A percentile compares a stretch with the other conserved stretches of the same genome.
Evolutionary conservation across 768 basidiomycete species (phyloP).

Genomic region (Pleurotus pulmonarius): DNA sequence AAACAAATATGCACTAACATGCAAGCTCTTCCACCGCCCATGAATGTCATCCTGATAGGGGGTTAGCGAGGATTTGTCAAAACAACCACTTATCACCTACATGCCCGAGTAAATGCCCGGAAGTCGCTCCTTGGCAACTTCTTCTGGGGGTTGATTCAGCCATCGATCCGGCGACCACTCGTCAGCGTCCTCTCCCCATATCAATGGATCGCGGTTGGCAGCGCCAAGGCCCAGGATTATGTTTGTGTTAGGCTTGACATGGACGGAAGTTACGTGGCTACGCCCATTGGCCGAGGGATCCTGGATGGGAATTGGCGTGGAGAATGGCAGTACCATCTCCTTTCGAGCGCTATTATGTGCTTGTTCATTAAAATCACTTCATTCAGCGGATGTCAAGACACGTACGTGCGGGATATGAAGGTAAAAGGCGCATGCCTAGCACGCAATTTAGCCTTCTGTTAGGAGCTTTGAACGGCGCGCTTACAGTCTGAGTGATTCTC

Average conservation of each 20-base stretch:
- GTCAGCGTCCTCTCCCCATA: conserved; percentile 38
- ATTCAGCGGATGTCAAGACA: not conserved
- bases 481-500: conserved; percentile 28
- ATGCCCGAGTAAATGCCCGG: conserved; percentile 28
- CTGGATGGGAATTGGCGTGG: conserved; percentile 22
- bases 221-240: conserved; percentile 23
- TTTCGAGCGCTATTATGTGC: conserved; percentile 12
- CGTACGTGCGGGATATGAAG: conserved; percentile 16
- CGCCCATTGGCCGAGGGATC: conserved; percentile 17
- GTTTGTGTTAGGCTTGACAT: conserved; percentile 21
- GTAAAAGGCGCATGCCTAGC: conserved; percentile 16
- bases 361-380: too few species aligned
- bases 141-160: conserved; percentile 20
- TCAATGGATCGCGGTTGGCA: conserved; percentile 27
- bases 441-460: not conserved
- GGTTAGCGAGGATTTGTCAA: conserved; percentile 17
- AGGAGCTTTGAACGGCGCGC: conserved; percentile 8
- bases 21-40: conserved; percentile 29
- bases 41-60: conserved; percentile 29
- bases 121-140: conserved; percentile 21
- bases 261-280: conserved; percentile 19
- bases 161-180: conserved; percentile 44
- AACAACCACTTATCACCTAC: conserved; percentile 13
- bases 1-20: conserved; percentile 19
- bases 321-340: conserved; percentile 24